Base-by-base conservation (phyloP, 179 eudicot species). In the Beta lomatogona region DNA sequence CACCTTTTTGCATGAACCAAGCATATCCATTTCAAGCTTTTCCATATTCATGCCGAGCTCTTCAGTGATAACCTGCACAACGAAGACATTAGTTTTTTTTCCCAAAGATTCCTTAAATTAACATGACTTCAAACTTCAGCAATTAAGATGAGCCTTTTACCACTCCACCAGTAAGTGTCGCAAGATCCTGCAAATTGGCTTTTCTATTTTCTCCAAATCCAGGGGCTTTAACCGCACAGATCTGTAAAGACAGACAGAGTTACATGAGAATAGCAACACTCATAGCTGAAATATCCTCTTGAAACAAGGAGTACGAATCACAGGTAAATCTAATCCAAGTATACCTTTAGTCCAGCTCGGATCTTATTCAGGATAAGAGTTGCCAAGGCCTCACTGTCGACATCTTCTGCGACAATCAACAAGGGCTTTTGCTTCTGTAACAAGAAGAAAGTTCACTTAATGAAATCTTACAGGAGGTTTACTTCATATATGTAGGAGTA, bases 151-250 rank as follows among this genome's bases (percentile, higher is more conserved):
- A 52, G 72, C 11, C 22, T 82, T 85, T 79, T 75, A 92, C 99
- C 76, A 92, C 84, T 68, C 94, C 99, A 70, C 99, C 99, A 0
- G 98, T 94, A 15, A 97, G 88, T 28, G 84, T 82, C 6, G 98
- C 97, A 87, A 97, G 98, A 89, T 97, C 99, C 79, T 92, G 95
- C 88, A 94, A 82, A 76, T 75, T 81, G 48, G 97, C 79, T 82
- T 97, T 97, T 81, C 97, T 92, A 74, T 91, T 94, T 83, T 96
- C 99, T 59, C 97, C 98, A 83, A 94, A 96, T 9, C 98, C 99
- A 74, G 98, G 99, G 53, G 98, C 97, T 86, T 97, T 97, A 25
- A 97, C 83, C 64, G 98, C 98, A 89, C 97, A 97, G 74, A 94
- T 90, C 98, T 96, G 78, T 46, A 25, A 2, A 83, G 21, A 21